phyloP scores from a whole-genome alignment of 139 green algal species.

The Chlamydomonas sp. region DNA sequence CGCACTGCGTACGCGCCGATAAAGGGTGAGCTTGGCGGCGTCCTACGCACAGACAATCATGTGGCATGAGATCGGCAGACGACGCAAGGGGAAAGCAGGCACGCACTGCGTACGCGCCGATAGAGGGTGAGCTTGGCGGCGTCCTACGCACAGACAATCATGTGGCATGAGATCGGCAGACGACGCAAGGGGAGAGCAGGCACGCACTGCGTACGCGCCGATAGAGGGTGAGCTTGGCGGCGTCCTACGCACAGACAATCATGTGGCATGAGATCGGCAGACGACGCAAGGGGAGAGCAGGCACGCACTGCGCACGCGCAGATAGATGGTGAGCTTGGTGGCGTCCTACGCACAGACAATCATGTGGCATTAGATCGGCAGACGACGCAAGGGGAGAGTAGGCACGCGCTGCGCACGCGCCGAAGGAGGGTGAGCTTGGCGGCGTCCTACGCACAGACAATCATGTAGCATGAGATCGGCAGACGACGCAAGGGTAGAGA shows the following conservation, averaged over 20 bases:
- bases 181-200: no score
- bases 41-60: background rate
- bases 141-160: background rate
- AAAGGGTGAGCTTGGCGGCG: background rate
- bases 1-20: conserved; percentile 17
- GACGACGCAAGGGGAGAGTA: no score
- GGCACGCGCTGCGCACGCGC: conserved; percentile 13
- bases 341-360: background rate
- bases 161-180: background rate
- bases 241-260: background rate
- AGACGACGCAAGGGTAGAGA: no score
- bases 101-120: conserved; percentile 25
- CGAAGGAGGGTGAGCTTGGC: background rate
- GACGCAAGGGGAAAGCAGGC: no score
- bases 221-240: background rate
- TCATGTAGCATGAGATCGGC: background rate
- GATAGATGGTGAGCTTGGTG: background rate
- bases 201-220: conserved; percentile 28
- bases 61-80: background rate
- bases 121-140: background rate
- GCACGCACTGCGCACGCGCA: conserved; percentile 11
- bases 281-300: no score
- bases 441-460: background rate
- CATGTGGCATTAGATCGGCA: background rate
- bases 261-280: background rate